phyloP scores from a whole-genome alignment of 2,329 filamentous ascomycete genomes.

The Teratosphaeria gauchensis region DNA sequence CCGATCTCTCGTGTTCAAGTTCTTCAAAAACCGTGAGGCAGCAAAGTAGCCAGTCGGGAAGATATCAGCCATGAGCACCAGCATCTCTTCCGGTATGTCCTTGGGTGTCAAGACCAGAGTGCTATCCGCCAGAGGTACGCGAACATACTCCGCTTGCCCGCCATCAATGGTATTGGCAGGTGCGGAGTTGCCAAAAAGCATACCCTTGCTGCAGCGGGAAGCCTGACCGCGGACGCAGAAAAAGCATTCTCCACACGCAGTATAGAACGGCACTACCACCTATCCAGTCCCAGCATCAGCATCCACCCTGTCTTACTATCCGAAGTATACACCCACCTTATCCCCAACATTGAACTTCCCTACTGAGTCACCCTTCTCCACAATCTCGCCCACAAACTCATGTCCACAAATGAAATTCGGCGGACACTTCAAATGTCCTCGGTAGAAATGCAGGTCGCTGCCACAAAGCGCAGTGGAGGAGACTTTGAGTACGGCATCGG shows the following conservation, averaged over 20 bases:
- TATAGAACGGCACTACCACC: conserved; percentile 75
- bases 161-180: conserved; percentile 25
- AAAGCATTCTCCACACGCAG: conserved; percentile 69
- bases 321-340: conserved; percentile 25
- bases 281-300: conserved; percentile 23
- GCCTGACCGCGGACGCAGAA: conserved; percentile 72
- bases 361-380: conserved; percentile 58
- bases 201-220: conserved; percentile 61
- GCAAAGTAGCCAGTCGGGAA: conserved; percentile 80
- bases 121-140: conserved; percentile 70
- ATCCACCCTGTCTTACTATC: too few species aligned
- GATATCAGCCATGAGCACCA: conserved; percentile 87
- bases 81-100: conserved; percentile 60
- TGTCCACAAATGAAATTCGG: conserved; percentile 62
- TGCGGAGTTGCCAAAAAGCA: conserved; percentile 51
- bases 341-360: conserved; percentile 64
- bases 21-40: conserved; percentile 64
- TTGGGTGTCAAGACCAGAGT: conserved; percentile 67
- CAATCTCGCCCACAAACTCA: conserved; percentile 73
- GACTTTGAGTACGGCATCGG: conserved; percentile 76
- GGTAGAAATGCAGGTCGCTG: conserved; percentile 79
- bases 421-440: conserved; percentile 63
- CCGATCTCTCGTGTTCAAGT: conserved; percentile 49
- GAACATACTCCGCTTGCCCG: conserved; percentile 39
- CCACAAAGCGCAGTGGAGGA: conserved; percentile 77